These are phyloP conservation scores for Haplosporangium gracile DNA, from an alignment of 192 early-diverging fungal genomes.

Conservation along the genomic window DNA sequence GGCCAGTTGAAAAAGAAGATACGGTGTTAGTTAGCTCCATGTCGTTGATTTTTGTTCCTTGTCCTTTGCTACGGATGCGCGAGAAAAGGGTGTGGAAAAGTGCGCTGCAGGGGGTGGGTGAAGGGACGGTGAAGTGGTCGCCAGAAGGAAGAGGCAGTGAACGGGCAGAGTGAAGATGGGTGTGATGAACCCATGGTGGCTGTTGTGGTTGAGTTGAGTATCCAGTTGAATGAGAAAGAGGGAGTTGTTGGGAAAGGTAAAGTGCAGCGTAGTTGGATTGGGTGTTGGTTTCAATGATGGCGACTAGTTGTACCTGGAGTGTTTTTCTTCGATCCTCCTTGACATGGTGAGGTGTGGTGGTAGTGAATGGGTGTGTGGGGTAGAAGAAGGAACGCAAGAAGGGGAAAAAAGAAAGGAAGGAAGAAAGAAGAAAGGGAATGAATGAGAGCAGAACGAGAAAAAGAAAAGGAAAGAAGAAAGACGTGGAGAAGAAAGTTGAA, in stretches of 20 bases:
- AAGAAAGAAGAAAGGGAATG: background rate
- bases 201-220: background rate
- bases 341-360: constrained; percentile 40
- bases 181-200: background rate
- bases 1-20: background rate
- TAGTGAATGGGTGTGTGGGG: background rate
- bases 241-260: background rate
- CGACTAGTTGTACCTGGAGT: constrained; percentile 40
- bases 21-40: background rate
- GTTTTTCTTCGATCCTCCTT: constrained; percentile 51
- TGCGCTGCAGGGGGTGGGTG: background rate
- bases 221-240: background rate
- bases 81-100: background rate
- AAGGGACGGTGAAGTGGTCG: background rate
- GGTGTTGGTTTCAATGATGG: background rate
- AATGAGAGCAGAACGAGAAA: background rate
- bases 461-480: background rate
- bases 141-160: background rate
- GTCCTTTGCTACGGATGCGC: background rate
- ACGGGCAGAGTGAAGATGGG: background rate
- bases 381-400: background rate
- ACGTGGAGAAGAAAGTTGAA: background rate
- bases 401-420: background rate
- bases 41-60: background rate
- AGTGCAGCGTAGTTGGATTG: background rate